Conservation (phyloP, 305 asterid species). For the Lippia alba region DNA sequence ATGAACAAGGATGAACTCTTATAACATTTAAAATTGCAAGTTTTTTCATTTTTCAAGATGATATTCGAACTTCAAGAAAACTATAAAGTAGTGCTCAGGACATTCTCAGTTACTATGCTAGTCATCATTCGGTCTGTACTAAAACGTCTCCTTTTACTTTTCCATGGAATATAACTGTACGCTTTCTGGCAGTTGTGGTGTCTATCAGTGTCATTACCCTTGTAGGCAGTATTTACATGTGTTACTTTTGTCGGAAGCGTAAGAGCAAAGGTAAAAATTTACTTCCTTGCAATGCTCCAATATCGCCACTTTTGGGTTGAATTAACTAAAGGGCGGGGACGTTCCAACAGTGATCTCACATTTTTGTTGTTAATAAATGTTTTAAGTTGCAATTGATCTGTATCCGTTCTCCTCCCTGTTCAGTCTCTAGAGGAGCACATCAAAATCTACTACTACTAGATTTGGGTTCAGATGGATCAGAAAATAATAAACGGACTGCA, state of each 20-base stretch:
- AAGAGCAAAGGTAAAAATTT: constrained; percentile 33
- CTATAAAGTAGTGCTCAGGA: neutral
- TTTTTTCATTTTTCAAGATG: no score
- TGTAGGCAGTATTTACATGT: constrained; percentile 24
- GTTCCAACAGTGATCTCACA: no score
- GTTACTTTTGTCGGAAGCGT: constrained; percentile 26
- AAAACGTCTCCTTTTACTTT: no score
- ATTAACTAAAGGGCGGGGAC: no score
- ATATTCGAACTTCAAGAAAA: neutral
- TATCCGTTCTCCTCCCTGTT: neutral
- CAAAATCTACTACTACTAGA: constrained; percentile 33
- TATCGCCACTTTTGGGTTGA: neutral
- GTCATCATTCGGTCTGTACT: no score
- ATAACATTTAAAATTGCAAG: no score
- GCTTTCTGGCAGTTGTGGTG: constrained; percentile 18
- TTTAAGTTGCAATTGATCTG: neutral
- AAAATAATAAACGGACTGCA: neutral
- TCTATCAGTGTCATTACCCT: constrained; percentile 17
- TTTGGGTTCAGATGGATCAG: constrained; percentile 16
- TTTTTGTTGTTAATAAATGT: no score
- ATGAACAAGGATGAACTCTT: no score
- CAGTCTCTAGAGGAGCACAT: neutral
- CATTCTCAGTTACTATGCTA: no score
- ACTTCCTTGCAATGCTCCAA: neutral
- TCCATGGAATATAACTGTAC: constrained; percentile 26